A percentile compares a stretch with the other conserved stretches of the same genome.
Evolutionary conservation across 768 basidiomycete genomes (phyloP).

Genomic region (Auriscalpium microsporum): DNA sequence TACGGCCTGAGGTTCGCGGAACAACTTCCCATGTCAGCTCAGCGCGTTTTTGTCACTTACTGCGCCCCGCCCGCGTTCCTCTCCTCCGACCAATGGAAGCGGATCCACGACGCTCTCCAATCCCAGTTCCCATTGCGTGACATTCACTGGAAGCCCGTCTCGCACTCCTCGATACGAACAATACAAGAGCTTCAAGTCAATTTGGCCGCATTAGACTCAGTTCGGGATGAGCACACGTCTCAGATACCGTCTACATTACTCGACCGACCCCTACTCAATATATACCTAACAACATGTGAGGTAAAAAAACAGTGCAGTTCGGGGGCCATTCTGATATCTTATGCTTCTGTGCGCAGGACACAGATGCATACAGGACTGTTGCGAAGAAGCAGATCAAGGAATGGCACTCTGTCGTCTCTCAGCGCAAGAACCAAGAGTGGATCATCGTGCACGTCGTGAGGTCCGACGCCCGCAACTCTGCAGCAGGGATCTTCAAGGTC

Average conservation of each 20-base stretch:
- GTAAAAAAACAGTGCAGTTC: conserved; percentile 34
- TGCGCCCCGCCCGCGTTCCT: conserved; percentile 55
- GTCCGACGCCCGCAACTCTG: conserved; percentile 51
- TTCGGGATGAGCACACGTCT: conserved; percentile 67
- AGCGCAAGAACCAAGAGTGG: conserved; percentile 87
- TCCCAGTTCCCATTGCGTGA: conserved; percentile 78
- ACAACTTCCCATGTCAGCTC: conserved; percentile 24
- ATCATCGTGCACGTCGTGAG: conserved; percentile 80
- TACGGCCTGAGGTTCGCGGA: too few species aligned
- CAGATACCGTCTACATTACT: conserved; percentile 72
- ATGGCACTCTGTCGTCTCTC: conserved; percentile 64
- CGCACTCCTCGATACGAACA: conserved; percentile 66
- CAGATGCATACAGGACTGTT: conserved; percentile 68
- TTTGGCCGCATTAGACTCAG: conserved; percentile 56
- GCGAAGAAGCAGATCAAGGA: conserved; percentile 86
- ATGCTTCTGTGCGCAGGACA: conserved; percentile 32
- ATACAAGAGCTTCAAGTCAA: conserved; percentile 84
- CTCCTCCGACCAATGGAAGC: conserved; percentile 65
- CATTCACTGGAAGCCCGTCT: conserved; percentile 84
- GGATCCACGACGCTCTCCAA: conserved; percentile 54
- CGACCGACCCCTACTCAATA: conserved; percentile 79
- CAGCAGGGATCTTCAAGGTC: conserved; percentile 72
- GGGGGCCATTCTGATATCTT: conserved; percentile 9
- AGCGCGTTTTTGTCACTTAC: conserved; percentile 61
- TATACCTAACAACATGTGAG: conserved; percentile 85